phyloP scores from a whole-genome alignment of 768 basidiomycete species.

The Leccinum subtestaceum region DNA sequence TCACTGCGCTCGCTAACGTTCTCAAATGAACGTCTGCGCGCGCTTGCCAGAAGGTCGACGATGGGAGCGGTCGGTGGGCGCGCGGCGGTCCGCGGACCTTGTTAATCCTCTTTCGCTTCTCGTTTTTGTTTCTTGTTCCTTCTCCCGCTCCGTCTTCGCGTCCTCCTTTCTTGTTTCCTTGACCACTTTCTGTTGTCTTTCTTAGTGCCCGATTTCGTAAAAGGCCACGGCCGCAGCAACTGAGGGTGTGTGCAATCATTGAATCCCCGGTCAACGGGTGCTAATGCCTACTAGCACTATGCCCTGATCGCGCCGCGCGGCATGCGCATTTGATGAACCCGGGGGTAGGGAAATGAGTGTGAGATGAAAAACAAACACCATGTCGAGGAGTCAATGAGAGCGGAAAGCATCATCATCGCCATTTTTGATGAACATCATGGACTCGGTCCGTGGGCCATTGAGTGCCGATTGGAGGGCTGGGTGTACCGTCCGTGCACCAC shows the following conservation, averaged over 20 bases:
- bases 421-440: no score
- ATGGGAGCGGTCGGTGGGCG: background rate
- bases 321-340: background rate
- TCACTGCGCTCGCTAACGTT: conserved; percentile 14
- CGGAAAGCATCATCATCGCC: no score
- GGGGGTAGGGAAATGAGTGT: background rate
- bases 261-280: conserved; percentile 10
- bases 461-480: background rate
- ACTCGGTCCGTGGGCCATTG: no score
- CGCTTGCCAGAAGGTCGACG: conserved; percentile 6
- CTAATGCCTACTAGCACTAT: no score
- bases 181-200: background rate
- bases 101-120: background rate
- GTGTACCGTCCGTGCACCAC: background rate
- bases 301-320: conserved; percentile 5
- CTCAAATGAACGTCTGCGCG: background rate
- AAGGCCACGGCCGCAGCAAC: background rate
- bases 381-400: no score
- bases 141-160: background rate
- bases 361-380: conserved; percentile 18
- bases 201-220: conserved; percentile 3
- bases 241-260: background rate
- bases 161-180: background rate
- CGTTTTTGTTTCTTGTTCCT: background rate
- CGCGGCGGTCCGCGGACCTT: background rate